A percentile compares a stretch with the other conserved stretches of the same genome.
Evolutionary conservation across 805 yeast genomes (phyloP).

Genomic region (Saccharomycopsis oosterbeekiorum): DNA sequence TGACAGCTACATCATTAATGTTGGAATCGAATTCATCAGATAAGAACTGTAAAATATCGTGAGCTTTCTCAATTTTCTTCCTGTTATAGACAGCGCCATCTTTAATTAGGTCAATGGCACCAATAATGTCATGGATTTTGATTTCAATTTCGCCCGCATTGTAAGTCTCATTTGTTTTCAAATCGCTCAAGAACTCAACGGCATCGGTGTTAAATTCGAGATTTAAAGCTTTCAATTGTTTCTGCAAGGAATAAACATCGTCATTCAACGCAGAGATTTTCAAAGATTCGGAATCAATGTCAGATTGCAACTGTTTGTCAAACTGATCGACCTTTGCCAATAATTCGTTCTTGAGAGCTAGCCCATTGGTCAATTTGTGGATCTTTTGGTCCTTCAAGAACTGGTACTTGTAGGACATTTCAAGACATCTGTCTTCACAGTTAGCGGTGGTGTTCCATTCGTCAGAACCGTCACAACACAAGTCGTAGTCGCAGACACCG

Average conservation of each 20-base stretch:
- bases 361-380: constrained; percentile 21
- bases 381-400: constrained; percentile 19
- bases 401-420: constrained; percentile 23
- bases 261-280: constrained; percentile 12
- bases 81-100: constrained; percentile 12
- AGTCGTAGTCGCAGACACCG: constrained; percentile 82
- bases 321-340: constrained; percentile 1
- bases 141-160: constrained; percentile 5
- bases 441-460: constrained; percentile 35
- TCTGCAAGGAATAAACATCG: constrained; percentile 11
- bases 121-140: not conserved
- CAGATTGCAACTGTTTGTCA: constrained; percentile 2
- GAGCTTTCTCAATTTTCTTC: constrained; percentile 10
- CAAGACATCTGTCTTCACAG: constrained; percentile 24
- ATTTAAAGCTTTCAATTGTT: constrained; percentile 12
- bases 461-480: constrained; percentile 93
- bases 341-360: constrained; percentile 19
- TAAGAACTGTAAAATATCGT: constrained; percentile 38
- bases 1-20: constrained; percentile 81
- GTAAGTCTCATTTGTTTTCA: constrained; percentile 2
- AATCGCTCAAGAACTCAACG: constrained; percentile 9
- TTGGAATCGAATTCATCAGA: constrained; percentile 62
- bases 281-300: constrained; percentile 10
- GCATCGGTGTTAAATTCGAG: constrained; percentile 15
- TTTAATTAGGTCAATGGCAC: constrained; percentile 7